Conservation (phyloP, 176 grass and related monocot genomes). For the Ananas comosus region DNA sequence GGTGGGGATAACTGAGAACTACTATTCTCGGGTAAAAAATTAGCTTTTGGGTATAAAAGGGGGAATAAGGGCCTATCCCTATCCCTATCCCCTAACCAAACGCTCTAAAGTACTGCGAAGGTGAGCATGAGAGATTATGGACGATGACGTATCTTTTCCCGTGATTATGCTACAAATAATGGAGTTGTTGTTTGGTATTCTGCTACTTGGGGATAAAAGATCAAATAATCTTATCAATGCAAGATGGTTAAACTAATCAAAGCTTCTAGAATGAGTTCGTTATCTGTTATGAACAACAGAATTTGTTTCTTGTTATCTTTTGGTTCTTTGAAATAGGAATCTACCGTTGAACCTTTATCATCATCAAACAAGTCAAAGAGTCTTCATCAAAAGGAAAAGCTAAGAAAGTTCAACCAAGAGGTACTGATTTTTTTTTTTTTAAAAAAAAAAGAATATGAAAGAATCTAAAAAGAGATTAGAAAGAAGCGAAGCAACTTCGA, state of each 20-base stretch:
- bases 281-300: too few species aligned
- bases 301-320: too few species aligned
- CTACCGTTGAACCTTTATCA: too few species aligned
- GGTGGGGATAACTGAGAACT: too few species aligned
- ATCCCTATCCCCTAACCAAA: too few species aligned
- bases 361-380: too few species aligned
- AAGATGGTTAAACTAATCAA: not conserved
- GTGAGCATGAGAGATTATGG: not conserved
- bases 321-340: too few species aligned
- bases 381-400: not conserved
- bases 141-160: not conserved
- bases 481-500: not conserved
- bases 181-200: not conserved
- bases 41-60: too few species aligned
- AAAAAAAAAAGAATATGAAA: constrained; percentile 3
- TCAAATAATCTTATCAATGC: not conserved
- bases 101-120: not conserved
- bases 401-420: not conserved
- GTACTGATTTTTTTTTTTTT: too few species aligned
- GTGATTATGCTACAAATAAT: not conserved
- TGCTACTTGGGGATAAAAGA: not conserved
- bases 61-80: too few species aligned
- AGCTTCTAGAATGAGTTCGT: not conserved
- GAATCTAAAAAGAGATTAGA: not conserved
- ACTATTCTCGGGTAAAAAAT: too few species aligned